Conservation (phyloP, 164 flowering plant genomes). For the Magnolia officinalis region DNA sequence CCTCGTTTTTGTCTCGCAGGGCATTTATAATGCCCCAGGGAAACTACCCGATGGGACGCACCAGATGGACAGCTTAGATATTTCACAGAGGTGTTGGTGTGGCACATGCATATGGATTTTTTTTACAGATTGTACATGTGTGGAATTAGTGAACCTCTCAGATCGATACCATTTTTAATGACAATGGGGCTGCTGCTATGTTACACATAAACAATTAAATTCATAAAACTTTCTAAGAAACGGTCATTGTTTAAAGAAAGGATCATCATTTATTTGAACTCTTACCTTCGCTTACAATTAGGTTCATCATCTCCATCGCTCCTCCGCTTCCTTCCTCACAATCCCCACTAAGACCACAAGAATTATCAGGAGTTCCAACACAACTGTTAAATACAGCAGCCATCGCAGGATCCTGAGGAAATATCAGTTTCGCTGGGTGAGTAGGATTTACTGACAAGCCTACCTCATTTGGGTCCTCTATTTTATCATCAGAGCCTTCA, state of each 20-base stretch:
- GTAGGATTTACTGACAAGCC: slow-evolving; percentile 26
- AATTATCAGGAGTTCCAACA: slow-evolving; percentile 41
- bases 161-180: not conserved
- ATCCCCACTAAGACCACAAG: slow-evolving; percentile 60
- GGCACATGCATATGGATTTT: not conserved
- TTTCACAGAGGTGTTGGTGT: not conserved
- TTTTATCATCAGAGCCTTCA: slow-evolving; percentile 40
- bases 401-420: slow-evolving; percentile 23
- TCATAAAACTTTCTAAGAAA: not conserved
- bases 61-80: not conserved
- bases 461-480: slow-evolving; percentile 34
- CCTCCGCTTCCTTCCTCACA: slow-evolving; percentile 54
- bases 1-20: not conserved
- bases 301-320: slow-evolving; percentile 47
- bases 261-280: not conserved
- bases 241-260: not conserved
- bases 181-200: not conserved
- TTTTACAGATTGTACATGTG: not conserved
- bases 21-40: not conserved
- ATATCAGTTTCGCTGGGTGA: slow-evolving; percentile 26
- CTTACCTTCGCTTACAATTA: slow-evolving; percentile 72
- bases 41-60: not conserved
- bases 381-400: slow-evolving; percentile 26
- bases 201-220: not conserved
- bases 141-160: not conserved